Evolutionary conservation across 2,329 filamentous ascomycete species (phyloP).

Genomic region (Fusarium piperis): DNA sequence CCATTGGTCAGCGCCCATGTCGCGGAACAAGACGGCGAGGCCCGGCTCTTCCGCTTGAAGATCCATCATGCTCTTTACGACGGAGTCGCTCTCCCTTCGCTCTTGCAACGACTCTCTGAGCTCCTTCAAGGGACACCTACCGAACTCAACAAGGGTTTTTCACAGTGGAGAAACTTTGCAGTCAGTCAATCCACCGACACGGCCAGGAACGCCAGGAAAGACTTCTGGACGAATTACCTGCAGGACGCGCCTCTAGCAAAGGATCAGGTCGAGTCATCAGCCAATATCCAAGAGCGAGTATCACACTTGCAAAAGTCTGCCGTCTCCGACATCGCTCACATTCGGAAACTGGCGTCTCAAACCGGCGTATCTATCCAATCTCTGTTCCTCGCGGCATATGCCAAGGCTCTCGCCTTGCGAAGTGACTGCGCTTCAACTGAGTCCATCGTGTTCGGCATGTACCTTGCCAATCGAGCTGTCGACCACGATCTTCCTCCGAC

Average conservation of each 20-base stretch:
- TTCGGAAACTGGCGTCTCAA: conserved; percentile 51
- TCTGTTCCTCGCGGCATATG: conserved; percentile 78
- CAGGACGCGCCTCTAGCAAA: neutral
- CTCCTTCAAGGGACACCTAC: conserved; percentile 1
- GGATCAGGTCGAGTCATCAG: neutral
- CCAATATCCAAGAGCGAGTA: conserved; percentile 26
- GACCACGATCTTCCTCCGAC: conserved; percentile 57
- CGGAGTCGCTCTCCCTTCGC: conserved; percentile 75
- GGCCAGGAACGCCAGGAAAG: conserved; percentile 27
- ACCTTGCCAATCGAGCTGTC: conserved; percentile 79
- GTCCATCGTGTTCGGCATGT: conserved; percentile 76
- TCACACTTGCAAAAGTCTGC: conserved; percentile 58
- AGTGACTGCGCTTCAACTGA: conserved; percentile 44
- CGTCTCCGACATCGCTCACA: conserved; percentile 48
- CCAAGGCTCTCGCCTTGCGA: conserved; percentile 53
- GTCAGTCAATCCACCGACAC: conserved; percentile 9
- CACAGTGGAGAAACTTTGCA: conserved; percentile 43
- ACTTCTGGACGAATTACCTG: conserved; percentile 58
- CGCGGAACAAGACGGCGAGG: conserved; percentile 10
- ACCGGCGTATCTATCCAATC: conserved; percentile 75
- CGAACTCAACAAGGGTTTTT: conserved; percentile 4
- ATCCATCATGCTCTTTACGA: conserved; percentile 94
- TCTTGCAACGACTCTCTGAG: conserved; percentile 58
- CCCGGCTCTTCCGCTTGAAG: conserved; percentile 58
- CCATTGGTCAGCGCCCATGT: conserved; percentile 26